A percentile compares a stretch with the other conserved stretches of the same genome.
phyloP scores from a whole-genome alignment of 2,329 filamentous ascomycete genomes.

The Aureobasidium lini region DNA sequence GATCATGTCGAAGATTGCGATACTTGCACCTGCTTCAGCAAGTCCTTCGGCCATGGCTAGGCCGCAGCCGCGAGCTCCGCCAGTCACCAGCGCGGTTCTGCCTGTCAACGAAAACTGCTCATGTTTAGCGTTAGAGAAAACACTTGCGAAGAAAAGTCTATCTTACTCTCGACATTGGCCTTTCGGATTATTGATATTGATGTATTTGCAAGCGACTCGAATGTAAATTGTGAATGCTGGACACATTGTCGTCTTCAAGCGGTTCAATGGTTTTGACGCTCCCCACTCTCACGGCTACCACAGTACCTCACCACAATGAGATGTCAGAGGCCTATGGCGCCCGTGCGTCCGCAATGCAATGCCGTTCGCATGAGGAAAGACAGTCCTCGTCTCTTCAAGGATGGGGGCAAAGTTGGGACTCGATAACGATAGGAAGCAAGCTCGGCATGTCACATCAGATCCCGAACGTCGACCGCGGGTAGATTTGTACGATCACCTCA shows the following conservation, averaged over 20 bases:
- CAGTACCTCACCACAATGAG: too few species aligned
- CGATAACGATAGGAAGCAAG: not conserved
- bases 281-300: too few species aligned
- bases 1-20: constrained; percentile 55
- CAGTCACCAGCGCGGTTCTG: constrained; percentile 62
- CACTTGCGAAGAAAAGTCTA: not conserved
- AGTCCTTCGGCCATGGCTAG: constrained; percentile 55
- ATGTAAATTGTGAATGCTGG: too few species aligned
- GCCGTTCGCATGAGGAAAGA: too few species aligned
- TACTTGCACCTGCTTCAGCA: constrained; percentile 61
- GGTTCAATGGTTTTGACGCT: too few species aligned
- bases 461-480: not conserved
- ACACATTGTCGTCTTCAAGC: too few species aligned
- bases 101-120: constrained; percentile 57
- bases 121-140: not conserved
- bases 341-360: too few species aligned
- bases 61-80: constrained; percentile 64
- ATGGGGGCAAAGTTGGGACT: not conserved
- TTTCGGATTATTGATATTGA: too few species aligned
- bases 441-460: not conserved
- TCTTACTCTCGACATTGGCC: not conserved
- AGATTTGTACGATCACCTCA: too few species aligned
- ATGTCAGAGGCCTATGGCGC: too few species aligned
- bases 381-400: not conserved
- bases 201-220: too few species aligned